Evolutionary conservation across 2,329 filamentous ascomycete genomes (phyloP).

Genomic region (Sclerotinia minor): DNA sequence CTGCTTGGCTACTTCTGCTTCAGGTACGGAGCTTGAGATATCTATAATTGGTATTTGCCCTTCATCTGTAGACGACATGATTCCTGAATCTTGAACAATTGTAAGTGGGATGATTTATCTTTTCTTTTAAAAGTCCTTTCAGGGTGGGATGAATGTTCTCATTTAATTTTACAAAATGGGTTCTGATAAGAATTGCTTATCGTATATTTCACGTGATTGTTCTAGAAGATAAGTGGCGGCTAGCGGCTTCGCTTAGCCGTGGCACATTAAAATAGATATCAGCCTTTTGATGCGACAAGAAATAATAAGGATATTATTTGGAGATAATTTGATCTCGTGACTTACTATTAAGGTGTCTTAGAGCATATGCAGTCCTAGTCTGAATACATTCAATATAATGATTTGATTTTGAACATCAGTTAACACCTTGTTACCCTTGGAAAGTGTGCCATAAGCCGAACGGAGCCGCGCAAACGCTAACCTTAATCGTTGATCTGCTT

Average conservation of each 20-base stretch:
- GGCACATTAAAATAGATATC: too few relatives aligned
- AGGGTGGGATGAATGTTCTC: constrained; percentile 6
- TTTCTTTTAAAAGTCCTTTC: background rate
- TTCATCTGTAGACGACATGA: constrained; percentile 20
- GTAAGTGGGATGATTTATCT: background rate
- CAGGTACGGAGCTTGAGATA: constrained; percentile 60
- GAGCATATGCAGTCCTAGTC: too few relatives aligned
- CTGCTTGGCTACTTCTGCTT: constrained; percentile 61
- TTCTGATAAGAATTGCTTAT: constrained; percentile 15
- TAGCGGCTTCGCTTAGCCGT: too few relatives aligned
- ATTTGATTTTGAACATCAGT: too few relatives aligned
- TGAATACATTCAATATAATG: too few relatives aligned
- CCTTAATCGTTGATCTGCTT: background rate
- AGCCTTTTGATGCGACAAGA: too few relatives aligned
- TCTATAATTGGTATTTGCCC: constrained; percentile 76
- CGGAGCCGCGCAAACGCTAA: background rate
- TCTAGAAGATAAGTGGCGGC: background rate
- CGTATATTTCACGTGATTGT: background rate
- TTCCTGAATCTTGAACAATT: background rate
- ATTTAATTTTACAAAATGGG: background rate
- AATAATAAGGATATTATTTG: too few relatives aligned
- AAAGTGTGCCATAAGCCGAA: too few relatives aligned
- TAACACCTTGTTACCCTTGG: too few relatives aligned
- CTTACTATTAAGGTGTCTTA: too few relatives aligned
- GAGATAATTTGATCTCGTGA: too few relatives aligned